Base-by-base conservation (phyloP, 163 green algal species). In the Scenedesmus sp. region DNA sequence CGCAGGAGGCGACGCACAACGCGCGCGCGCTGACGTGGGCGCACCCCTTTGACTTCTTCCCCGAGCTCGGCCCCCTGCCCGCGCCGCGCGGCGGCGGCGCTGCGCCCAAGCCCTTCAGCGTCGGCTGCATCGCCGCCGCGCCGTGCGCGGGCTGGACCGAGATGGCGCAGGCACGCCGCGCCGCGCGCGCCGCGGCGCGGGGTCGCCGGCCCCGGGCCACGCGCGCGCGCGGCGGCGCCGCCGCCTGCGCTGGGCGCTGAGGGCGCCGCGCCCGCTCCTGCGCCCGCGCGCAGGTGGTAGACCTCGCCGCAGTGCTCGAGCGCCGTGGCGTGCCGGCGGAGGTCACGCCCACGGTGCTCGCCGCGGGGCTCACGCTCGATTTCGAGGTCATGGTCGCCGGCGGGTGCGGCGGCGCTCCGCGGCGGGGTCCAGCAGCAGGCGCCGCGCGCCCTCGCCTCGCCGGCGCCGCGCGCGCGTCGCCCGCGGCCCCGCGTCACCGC, bases 81-180 rank as follows among this genome's bases (percentile, higher is more conserved):
- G 26, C 36, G n/a, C 18, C 44, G 5, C 33, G 26, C 0, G 24
- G 29, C 14, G 6, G 31, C n/a, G n/a, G n/a, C n/a, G n/a, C n/a
- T 24, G 29, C 71, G 22, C 6, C 57, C 57, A 79, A 79, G 57
- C 71, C 71, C 4, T 79, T 79, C 71, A 79, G 71, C 28, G 33
- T 70, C 0, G 71, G 71, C 45, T 79, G 71, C 71, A 24, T 79
- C n/a, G 71, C 71, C 11, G 48, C 50, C 1, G 57, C 39, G 14
- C 56, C 56, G 13, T 20, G 57, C 36, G 50, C 42, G 28, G 70
- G 34, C 6, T 79, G 71, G 71, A 71, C 42, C 31, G 71, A 79
- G 42, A 34, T 79, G 57, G 29, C 50, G 4, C 71, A 79, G 57
- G 71, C 70, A 17, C 26, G n/a, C n/a, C n/a, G n/a, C n/a, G n/a